Percentiles rank a stretch among this genome's conserved stretches.
Conservation (phyloP, 345 rosid species). For the Hibiscus trionum region DNA sequence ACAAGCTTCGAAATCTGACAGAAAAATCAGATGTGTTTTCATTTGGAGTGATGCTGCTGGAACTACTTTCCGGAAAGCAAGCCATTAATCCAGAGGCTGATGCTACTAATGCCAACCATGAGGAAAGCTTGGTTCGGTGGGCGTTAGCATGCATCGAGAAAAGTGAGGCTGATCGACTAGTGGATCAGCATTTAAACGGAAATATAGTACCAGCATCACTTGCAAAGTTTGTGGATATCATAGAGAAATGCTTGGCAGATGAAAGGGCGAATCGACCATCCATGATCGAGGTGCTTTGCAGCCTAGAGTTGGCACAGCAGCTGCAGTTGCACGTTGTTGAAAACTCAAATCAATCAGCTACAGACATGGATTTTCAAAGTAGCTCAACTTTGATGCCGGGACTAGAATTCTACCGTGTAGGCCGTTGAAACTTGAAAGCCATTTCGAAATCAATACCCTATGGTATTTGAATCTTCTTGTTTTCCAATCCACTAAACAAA, state of each 20-base stretch:
- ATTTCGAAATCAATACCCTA: neutral
- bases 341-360: neutral
- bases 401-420: neutral
- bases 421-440: neutral
- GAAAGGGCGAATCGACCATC: neutral
- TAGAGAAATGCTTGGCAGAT: neutral
- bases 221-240: neutral
- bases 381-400: neutral
- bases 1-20: constrained; percentile 27
- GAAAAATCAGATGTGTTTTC: constrained; percentile 37
- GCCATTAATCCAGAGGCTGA: constrained; percentile 20
- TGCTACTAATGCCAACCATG: neutral
- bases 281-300: constrained; percentile 6
- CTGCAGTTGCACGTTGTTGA: neutral
- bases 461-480: too few relatives aligned
- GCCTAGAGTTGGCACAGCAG: neutral
- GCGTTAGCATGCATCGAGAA: neutral
- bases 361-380: neutral
- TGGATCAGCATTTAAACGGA: neutral
- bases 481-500: too few relatives aligned
- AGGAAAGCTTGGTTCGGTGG: constrained; percentile 1
- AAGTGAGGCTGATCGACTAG: neutral
- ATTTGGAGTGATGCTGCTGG: constrained; percentile 29
- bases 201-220: neutral
- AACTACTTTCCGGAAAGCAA: constrained; percentile 29